Conservation (phyloP, 2,329 filamentous ascomycete species). For the Cordyceps cicadae region DNA sequence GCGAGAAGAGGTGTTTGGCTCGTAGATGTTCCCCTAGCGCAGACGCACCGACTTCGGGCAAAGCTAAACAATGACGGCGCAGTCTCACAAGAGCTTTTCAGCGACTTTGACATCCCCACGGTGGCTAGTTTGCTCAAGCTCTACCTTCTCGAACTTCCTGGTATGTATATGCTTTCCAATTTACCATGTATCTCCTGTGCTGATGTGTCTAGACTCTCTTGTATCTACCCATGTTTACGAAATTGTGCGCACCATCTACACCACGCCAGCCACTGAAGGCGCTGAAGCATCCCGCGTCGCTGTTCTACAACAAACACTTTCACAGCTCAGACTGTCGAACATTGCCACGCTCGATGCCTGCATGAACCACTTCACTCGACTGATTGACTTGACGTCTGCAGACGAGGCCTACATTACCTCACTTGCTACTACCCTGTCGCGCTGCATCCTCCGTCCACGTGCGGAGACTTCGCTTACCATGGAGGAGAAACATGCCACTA, state of each 20-base stretch:
- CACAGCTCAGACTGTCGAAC: conserved; percentile 88
- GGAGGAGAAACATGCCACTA: conserved; percentile 89
- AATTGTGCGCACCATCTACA: conserved; percentile 96
- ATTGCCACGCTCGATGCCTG: conserved; percentile 98
- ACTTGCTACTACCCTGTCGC: conserved; percentile 67
- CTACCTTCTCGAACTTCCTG: conserved; percentile 88
- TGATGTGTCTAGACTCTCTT: conserved; percentile 65
- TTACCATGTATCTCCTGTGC: conserved; percentile 9
- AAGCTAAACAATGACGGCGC: conserved; percentile 81
- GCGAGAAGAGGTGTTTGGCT: conserved; percentile 89
- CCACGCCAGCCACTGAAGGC: conserved; percentile 66
- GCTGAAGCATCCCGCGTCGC: conserved; percentile 74
- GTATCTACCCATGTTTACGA: conserved; percentile 98
- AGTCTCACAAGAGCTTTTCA: conserved; percentile 65
- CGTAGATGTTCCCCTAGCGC: conserved; percentile 76
- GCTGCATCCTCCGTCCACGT: conserved; percentile 81
- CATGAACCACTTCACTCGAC: conserved; percentile 93
- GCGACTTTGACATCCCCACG: conserved; percentile 87
- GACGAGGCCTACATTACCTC: conserved; percentile 75
- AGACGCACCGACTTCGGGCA: conserved; percentile 76
- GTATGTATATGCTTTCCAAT: conserved; percentile 41
- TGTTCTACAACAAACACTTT: conserved; percentile 90
- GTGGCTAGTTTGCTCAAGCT: conserved; percentile 88
- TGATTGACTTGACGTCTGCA: conserved; percentile 93
- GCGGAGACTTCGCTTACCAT: conserved; percentile 84